A percentile compares a stretch with the other conserved stretches of the same genome.
phyloP scores from a whole-genome alignment of 2,329 filamentous ascomycete genomes.

The Thielaviopsis musarum region DNA sequence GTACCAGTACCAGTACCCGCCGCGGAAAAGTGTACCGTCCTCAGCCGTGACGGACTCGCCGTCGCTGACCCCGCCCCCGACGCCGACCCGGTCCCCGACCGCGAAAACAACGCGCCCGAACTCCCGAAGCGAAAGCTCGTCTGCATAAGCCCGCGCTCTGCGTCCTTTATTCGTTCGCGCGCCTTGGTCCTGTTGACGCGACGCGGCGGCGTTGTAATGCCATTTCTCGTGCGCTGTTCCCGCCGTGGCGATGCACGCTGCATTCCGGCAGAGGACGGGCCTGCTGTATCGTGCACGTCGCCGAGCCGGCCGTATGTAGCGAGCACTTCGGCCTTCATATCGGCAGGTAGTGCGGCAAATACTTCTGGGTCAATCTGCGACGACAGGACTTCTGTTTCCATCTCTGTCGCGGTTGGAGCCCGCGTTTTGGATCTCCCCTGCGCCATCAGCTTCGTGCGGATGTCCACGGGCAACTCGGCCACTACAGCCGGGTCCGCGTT shows the following conservation, averaged over 20 bases:
- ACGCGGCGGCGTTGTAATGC: slow-evolving; percentile 13
- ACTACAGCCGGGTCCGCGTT: slow-evolving; percentile 71
- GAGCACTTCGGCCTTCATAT: slow-evolving; percentile 71
- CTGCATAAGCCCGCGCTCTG: slow-evolving; percentile 48
- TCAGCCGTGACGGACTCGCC: slow-evolving; percentile 2
- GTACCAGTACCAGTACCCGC: not conserved
- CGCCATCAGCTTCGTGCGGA: slow-evolving; percentile 55
- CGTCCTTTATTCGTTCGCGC: slow-evolving; percentile 34
- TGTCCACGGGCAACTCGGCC: slow-evolving; percentile 68
- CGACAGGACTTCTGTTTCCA: slow-evolving; percentile 35
- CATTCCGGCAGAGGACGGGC: not conserved
- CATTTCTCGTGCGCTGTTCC: not conserved
- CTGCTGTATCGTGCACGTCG: too few species aligned
- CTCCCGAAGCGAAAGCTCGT: slow-evolving; percentile 40
- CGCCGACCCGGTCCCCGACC: not conserved
- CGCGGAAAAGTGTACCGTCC: not conserved
- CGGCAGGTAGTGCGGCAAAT: slow-evolving; percentile 65
- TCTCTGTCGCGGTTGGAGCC: not conserved
- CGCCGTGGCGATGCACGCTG: not conserved
- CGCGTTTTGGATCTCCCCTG: slow-evolving; percentile 24
- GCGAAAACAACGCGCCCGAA: not conserved
- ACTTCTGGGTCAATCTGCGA: slow-evolving; percentile 77
- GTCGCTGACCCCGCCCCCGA: not conserved
- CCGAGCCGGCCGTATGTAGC: slow-evolving; percentile 40
- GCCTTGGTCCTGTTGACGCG: slow-evolving; percentile 26